A percentile compares a stretch with the other conserved stretches of the same genome.
These are phyloP conservation scores for Magnusiomyces clavatus DNA, from an alignment of 1,139 yeast species.

Conservation along the genomic window DNA sequence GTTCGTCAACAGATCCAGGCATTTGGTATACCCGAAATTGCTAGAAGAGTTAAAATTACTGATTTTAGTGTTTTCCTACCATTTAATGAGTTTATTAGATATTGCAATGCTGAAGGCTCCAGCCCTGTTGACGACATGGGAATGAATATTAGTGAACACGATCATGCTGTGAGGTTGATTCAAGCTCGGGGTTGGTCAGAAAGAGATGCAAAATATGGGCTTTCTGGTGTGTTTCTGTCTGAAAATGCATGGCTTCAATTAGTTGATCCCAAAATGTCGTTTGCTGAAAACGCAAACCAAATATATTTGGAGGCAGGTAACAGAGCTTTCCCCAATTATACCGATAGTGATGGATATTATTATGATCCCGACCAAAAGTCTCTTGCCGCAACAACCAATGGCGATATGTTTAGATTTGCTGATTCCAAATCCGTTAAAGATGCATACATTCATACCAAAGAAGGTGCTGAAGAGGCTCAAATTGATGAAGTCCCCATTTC, in stretches of 20 bases:
- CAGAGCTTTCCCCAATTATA: constrained; percentile 18
- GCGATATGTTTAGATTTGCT: constrained; percentile 33
- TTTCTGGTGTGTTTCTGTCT: constrained; percentile 36
- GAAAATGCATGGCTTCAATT: constrained; percentile 37
- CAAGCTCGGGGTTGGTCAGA: constrained; percentile 31
- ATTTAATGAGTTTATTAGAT: constrained; percentile 32
- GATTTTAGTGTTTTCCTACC: constrained; percentile 36
- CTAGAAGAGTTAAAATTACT: constrained; percentile 32
- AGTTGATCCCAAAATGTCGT: constrained; percentile 34
- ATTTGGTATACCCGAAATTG: constrained; percentile 36
- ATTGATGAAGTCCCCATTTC: constrained; percentile 26
- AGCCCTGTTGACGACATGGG: constrained; percentile 13
- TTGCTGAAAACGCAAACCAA: constrained; percentile 27
- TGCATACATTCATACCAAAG: constrained; percentile 28
- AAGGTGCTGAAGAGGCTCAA: constrained; percentile 30
- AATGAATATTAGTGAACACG: constrained; percentile 27
- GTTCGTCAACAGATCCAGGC: constrained; percentile 38
- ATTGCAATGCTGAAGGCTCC: constrained; percentile 22
- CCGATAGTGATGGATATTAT: constrained; percentile 27
- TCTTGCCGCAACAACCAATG: constrained; percentile 27
- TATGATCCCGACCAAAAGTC: constrained; percentile 31
- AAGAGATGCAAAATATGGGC: constrained; percentile 35
- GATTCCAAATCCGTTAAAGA: constrained; percentile 26
- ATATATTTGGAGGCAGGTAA: constrained; percentile 24
- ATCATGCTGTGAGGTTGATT: constrained; percentile 28